Conservation (phyloP, 306 rosid species). For the Ziziphus jujuba region DNA sequence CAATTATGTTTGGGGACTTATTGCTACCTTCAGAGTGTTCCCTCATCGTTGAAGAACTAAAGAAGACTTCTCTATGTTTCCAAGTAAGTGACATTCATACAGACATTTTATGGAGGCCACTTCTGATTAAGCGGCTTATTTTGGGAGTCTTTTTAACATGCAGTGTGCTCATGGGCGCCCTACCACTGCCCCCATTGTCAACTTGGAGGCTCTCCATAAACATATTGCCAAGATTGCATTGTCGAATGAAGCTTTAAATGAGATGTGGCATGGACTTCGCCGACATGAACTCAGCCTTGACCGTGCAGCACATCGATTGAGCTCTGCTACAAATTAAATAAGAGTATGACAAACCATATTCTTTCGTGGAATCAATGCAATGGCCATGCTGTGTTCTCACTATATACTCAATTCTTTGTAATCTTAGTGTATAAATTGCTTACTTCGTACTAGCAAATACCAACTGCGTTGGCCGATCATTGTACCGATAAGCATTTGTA, state of each 20-base stretch:
- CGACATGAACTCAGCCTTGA: slow-evolving; percentile 47
- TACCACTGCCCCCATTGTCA: slow-evolving; percentile 79
- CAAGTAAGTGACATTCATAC: slow-evolving; percentile 50
- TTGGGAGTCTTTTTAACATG: neutral
- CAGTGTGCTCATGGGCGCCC: slow-evolving; percentile 99
- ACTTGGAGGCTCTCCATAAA: slow-evolving; percentile 80
- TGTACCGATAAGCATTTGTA: no score
- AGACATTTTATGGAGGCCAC: neutral
- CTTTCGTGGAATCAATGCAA: neutral
- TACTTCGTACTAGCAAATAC: no score
- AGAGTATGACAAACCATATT: neutral
- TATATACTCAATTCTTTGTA: no score
- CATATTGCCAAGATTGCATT: slow-evolving; percentile 60
- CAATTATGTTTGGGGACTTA: slow-evolving; percentile 96
- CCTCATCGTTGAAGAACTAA: slow-evolving; percentile 86
- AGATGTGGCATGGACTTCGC: slow-evolving; percentile 63
- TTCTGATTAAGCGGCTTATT: neutral
- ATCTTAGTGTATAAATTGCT: no score
- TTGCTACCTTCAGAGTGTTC: slow-evolving; percentile 93
- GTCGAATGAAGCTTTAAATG: slow-evolving; percentile 27
- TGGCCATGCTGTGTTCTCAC: neutral
- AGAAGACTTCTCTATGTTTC: slow-evolving; percentile 80
- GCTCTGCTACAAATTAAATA: slow-evolving; percentile 32
- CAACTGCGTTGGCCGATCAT: no score
- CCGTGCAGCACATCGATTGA: slow-evolving; percentile 58